phyloP scores from a whole-genome alignment of 192 early-diverging fungal genomes.

The Entomortierella parvispora region DNA sequence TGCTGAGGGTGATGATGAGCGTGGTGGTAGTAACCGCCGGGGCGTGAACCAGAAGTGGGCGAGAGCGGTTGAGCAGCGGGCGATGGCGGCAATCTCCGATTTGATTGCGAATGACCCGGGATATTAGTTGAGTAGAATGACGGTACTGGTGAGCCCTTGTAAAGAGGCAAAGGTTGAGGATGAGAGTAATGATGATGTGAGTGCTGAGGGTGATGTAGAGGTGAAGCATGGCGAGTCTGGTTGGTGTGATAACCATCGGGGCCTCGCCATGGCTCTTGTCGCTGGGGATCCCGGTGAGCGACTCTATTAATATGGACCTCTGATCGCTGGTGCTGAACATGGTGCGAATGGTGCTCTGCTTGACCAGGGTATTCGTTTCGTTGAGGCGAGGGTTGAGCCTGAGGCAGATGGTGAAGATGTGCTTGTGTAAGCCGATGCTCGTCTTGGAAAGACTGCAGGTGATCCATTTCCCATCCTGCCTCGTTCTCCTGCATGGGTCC shows the following conservation, averaged over 20 bases:
- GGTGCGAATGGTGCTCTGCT: background rate
- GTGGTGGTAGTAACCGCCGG: background rate
- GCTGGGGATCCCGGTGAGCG: constrained; percentile 33
- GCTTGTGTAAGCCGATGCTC: background rate
- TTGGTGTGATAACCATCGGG: background rate
- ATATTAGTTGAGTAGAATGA: background rate
- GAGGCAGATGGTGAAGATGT: background rate
- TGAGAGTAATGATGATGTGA: background rate
- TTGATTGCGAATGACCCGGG: background rate
- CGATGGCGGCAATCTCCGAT: background rate
- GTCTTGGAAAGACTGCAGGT: background rate
- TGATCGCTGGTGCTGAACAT: constrained; percentile 4
- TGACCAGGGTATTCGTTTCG: background rate
- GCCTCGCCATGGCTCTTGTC: constrained; percentile 8
- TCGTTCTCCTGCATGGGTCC: background rate
- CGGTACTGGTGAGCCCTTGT: background rate
- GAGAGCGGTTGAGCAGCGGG: background rate
- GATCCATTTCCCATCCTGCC: background rate
- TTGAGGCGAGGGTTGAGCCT: background rate
- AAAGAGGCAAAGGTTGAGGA: too few relatives aligned
- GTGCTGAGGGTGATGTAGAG: background rate
- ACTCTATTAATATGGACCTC: constrained; percentile 12
- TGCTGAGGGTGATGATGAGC: background rate
- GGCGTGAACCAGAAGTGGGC: background rate
- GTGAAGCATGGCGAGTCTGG: background rate